A percentile compares a stretch with the other conserved stretches of the same genome.
phyloP scores from a whole-genome alignment of 768 basidiomycete species.

The Kwoniella dendrophila region DNA sequence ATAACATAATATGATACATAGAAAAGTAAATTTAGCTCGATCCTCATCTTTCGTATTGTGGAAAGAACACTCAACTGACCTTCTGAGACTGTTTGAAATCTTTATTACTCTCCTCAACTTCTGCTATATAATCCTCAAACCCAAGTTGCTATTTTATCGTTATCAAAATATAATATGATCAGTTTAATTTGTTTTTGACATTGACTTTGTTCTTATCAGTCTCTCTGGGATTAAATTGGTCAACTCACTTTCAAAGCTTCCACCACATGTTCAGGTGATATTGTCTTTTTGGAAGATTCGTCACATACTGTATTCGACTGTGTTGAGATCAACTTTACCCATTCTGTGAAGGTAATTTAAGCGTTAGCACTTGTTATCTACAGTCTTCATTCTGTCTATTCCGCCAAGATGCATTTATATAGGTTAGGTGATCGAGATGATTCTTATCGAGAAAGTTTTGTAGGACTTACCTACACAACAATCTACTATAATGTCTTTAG shows the following conservation, averaged over 20 bases:
- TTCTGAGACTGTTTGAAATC: conserved; percentile 96
- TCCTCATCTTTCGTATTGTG: background rate
- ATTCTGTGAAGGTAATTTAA: conserved; percentile 66
- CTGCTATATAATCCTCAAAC: conserved; percentile 84
- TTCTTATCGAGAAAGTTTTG: background rate
- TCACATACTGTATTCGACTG: conserved; percentile 98
- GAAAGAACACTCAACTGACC: conserved; percentile 59
- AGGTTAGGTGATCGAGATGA: too few relatives aligned
- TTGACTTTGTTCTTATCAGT: too few relatives aligned
- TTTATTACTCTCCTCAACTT: conserved; percentile 89
- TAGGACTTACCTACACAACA: conserved; percentile 87
- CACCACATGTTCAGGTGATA: conserved; percentile 95
- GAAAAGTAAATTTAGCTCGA: too few relatives aligned
- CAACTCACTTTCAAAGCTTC: conserved; percentile 76
- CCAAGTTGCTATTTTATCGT: conserved; percentile 70
- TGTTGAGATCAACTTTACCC: conserved; percentile 94
- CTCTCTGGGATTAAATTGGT: background rate
- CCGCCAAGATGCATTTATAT: too few relatives aligned
- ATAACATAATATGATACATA: background rate
- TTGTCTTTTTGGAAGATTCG: conserved; percentile 97
- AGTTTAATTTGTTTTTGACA: too few relatives aligned
- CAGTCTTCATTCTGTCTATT: too few relatives aligned
- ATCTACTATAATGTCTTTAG: conserved; percentile 93
- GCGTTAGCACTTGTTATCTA: too few relatives aligned
- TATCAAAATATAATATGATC: too few relatives aligned